Base-by-base conservation (phyloP, 306 rosid genomes). In the Castanea crenata region DNA sequence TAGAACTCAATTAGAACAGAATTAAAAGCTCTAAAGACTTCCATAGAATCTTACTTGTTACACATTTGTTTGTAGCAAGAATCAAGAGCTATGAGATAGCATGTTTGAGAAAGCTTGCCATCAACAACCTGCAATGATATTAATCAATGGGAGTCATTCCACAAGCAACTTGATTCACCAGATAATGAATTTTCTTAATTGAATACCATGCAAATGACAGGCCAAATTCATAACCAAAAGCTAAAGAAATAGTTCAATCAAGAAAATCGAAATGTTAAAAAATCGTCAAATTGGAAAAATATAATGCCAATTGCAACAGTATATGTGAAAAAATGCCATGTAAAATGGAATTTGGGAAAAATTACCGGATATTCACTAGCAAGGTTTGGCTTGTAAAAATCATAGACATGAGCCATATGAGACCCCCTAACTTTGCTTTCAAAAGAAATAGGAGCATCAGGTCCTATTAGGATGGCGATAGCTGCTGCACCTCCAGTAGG, bases 401-500 rank as follows among this genome's bases (percentile, higher is more conserved):
- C 99, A 75, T 95, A 95, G 71, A 49, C 99, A 25, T 95, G 99
- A 73, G 98, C 75, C 99, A 95, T 95, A 71, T 95, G 92, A 72
- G 97, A 93, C 74, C 88, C 99, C 83, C 99, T 93, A 82, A 91
- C 71, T 88, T 89, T 95, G 96, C 99, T 95, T 80, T 95, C 99
- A 81, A 95, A 91, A 83, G 91, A 83, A 79, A 95, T 86, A 63
- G 99, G 93, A 65, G 99, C 98, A 87, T 95, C 96, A 76, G 94
- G 97, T 79, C 99, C 99, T 63, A 95, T 83, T 76, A 95, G 91
- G 83, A 93, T 54, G 74, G 99, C 99, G 86, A 95, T 93, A 70
- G 99, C 98, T 78, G 98, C 99, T 61, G 99, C 99, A 87, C 99
- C 99, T 56, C 99, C 98, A 15, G 99, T 95, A 55, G 99, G 99